Evolutionary conservation across 208 protist genomes (phyloP).

Genomic region (Acanthamoeba rhysodes): DNA sequence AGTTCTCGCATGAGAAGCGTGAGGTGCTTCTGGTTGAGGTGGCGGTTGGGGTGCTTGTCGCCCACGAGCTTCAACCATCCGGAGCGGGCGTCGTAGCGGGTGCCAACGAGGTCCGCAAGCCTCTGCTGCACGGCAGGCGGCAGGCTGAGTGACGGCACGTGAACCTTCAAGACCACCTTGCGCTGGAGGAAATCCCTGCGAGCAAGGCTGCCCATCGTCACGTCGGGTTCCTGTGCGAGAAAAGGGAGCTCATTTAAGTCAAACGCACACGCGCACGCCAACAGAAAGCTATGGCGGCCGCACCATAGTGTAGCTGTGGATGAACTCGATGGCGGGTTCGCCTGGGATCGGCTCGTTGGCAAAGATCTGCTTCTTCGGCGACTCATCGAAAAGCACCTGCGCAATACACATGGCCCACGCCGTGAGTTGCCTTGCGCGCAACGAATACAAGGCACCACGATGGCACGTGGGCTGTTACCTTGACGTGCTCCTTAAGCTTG

Average conservation of each 20-base stretch:
- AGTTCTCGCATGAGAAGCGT: conserved; percentile 57
- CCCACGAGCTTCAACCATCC: conserved; percentile 57
- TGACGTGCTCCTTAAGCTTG: conserved; percentile 63
- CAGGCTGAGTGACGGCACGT: conserved; percentile 38
- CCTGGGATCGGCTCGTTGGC: conserved; percentile 59
- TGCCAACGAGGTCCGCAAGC: conserved; percentile 29
- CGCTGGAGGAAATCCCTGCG: conserved; percentile 68
- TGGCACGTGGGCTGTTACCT: background rate
- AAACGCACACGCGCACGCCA: too few species aligned
- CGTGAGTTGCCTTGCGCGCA: background rate
- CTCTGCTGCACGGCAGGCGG: conserved; percentile 14
- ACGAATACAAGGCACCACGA: background rate
- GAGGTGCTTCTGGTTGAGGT: conserved; percentile 46
- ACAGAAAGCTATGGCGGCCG: too few species aligned
- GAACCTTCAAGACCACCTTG: conserved; percentile 43
- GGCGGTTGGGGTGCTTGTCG: conserved; percentile 62
- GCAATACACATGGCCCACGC: background rate
- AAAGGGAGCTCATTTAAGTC: background rate
- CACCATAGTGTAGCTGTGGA: conserved; percentile 48
- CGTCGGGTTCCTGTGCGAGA: conserved; percentile 18
- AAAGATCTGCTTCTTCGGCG: conserved; percentile 24
- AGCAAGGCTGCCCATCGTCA: conserved; percentile 45
- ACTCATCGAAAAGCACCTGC: conserved; percentile 34
- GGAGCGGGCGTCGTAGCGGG: background rate
- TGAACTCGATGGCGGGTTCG: conserved; percentile 47